A percentile compares a stretch with the other conserved stretches of the same genome.
phyloP scores from a whole-genome alignment of 2,329 filamentous ascomycete species.

The Exophiala bonariae region DNA sequence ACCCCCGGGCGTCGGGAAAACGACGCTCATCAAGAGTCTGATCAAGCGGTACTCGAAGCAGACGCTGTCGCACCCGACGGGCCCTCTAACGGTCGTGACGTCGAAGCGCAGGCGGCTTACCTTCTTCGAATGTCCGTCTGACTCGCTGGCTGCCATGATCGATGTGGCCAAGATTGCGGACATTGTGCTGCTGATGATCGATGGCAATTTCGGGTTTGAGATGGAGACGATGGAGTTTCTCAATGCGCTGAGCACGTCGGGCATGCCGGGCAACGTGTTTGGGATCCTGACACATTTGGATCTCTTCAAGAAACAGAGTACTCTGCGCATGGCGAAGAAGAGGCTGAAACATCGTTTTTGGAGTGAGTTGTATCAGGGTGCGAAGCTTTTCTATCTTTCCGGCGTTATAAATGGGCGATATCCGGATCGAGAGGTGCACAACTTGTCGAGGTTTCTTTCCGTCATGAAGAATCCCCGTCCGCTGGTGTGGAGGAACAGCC shows the following conservation, averaged over 20 bases:
- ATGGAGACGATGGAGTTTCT: conserved; percentile 99
- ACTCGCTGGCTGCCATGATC: conserved; percentile 93
- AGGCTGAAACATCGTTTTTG: conserved; percentile 92
- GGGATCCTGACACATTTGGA: conserved; percentile 95
- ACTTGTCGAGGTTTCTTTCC: conserved; percentile 88
- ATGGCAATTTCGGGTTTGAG: conserved; percentile 97
- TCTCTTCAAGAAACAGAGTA: conserved; percentile 89
- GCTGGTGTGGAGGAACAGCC: conserved; percentile 93
- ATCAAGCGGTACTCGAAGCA: conserved; percentile 96
- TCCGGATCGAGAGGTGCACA: conserved; percentile 93
- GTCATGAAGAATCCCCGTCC: conserved; percentile 99
- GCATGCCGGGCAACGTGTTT: conserved; percentile 98
- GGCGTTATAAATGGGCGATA: conserved; percentile 96
- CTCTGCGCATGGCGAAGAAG: conserved; percentile 92
- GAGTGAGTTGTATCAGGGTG: conserved; percentile 95
- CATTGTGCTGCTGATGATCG: conserved; percentile 96
- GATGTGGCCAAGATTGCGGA: conserved; percentile 97
- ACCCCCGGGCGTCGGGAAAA: conserved; percentile 93
- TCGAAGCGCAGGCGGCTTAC: conserved; percentile 94
- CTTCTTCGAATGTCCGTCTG: conserved; percentile 91
- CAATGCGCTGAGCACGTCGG: conserved; percentile 87
- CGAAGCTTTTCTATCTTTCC: conserved; percentile 94
- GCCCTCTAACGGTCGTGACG: conserved; percentile 92
- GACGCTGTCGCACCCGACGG: conserved; percentile 82
- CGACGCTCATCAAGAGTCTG: conserved; percentile 90